Base-by-base conservation (phyloP, 495 filamentous ascomycete genomes). In the Penicillium atrosanguineum region DNA sequence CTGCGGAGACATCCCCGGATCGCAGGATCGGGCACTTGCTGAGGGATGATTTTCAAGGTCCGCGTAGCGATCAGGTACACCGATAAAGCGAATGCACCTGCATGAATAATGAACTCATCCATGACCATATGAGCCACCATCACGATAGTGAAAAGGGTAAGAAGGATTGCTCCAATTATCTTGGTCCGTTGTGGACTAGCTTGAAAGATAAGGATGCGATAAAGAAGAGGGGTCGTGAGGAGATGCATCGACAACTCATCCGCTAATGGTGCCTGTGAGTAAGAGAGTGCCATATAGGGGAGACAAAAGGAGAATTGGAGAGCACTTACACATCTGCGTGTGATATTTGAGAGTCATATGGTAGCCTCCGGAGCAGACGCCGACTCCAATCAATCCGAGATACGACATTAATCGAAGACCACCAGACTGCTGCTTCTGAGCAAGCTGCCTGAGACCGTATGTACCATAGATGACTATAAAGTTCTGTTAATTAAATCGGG, bases 231-330 rank as follows among this genome's bases (percentile, higher is more conserved):
- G 0, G 68, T 70, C 6, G 68, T 70, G n/a, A 67, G 55, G 19
- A 70, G 59, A 47, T 68, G 68, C 68, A 70, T 70, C 1, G 68
- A 68, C 14, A 70, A 45, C 42, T 70, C 68, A 45, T 70, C 68
- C 56, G 64, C 65, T 70, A 29, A 31, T 34, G 8, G 19, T 31
- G 11, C 9, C 28, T 18, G 31, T 0, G 6, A 7, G 8, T 48
- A 25, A 46, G 37, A 12, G 5, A 37, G 34, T 23, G 38, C n/a
- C 23, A 15, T 5, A 14, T 4, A 4, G 3, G 31, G 3, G 44
- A n/a, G 20, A n/a, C 1, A 4, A 18, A 7, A 16, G 34, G 7
- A 6, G 25, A 4, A 41, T 23, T 1, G 21, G 3, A 6, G 7
- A 18, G 38, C 16, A 55, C 60, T 1, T 60, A 70, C 68, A 66